Percentiles rank a stretch among this genome's conserved stretches.
These are phyloP conservation scores for Tetrapisispora phaffii DNA, from an alignment of 805 yeast species.

Conservation along the genomic window DNA sequence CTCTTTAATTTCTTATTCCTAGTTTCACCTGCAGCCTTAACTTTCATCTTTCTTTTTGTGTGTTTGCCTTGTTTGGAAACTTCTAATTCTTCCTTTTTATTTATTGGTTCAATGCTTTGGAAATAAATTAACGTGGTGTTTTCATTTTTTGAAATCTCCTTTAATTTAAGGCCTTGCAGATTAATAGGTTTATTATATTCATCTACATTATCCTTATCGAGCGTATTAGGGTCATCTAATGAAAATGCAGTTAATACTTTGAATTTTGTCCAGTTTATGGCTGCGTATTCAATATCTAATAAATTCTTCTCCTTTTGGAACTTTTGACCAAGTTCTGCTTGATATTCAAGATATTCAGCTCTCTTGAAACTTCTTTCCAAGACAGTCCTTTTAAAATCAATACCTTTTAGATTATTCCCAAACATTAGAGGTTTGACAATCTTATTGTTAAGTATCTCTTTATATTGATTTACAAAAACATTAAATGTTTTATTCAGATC, in stretches of 20 bases:
- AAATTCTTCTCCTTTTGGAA: constrained; percentile 29
- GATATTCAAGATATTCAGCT: constrained; percentile 42
- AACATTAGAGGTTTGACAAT: background rate
- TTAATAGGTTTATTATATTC: constrained; percentile 35
- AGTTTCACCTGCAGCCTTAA: constrained; percentile 63
- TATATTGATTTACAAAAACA: constrained; percentile 49
- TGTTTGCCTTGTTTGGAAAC: constrained; percentile 35
- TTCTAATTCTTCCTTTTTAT: background rate
- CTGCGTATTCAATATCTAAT: constrained; percentile 48
- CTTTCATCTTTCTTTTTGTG: constrained; percentile 31
- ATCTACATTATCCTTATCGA: constrained; percentile 37
- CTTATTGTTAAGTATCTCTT: constrained; percentile 13
- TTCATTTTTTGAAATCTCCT: constrained; percentile 4
- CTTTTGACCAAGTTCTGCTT: constrained; percentile 31
- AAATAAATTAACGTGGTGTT: constrained; percentile 1
- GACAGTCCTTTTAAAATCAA: background rate
- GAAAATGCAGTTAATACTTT: constrained; percentile 57
- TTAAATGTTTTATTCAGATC: constrained; percentile 46
- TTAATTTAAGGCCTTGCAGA: constrained; percentile 24
- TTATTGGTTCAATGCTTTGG: background rate
- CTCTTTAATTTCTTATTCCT: constrained; percentile 30
- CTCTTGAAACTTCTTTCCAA: constrained; percentile 35
- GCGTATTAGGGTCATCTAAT: constrained; percentile 48
- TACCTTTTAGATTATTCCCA: background rate
- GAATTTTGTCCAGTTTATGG: constrained; percentile 85